Evolutionary conservation across 2,329 filamentous ascomycete genomes (phyloP), one percentile per base, ranked within the genome.

Genomic region (Monosporascus cannonballus): DNA sequence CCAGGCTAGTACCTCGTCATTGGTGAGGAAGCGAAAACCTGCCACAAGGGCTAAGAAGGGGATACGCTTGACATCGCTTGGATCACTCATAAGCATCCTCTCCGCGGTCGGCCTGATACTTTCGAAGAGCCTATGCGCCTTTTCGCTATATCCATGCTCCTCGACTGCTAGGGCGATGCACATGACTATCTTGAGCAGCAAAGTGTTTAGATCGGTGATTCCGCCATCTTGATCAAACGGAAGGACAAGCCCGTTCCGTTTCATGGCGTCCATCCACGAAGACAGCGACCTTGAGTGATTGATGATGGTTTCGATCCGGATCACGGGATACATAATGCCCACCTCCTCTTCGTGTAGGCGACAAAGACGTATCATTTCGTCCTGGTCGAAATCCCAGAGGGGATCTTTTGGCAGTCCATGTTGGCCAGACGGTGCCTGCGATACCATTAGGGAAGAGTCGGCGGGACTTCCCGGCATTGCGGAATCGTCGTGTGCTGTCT

Each of bases 311-410:
- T 87, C 81, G 37, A 96, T 87, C 59, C 89, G 81, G 47, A 96
- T 69, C 4, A 96, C 81, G 0, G 93, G 93, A 67, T 96, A 96
- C 90, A 96, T 95, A 62, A 93, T 81, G 44, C 90, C 90, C 62
- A 95, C 86, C 67, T 96, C 92, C 62, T 96, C 91, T 59, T 96
- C 89, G 64, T 94, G 93, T 0, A 95, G 75, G 15, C 82, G 78
- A 59, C 89, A 90, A 15, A 96, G 72, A 1, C 90, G 83, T 20
- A 93, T 69, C 62, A 94, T 89, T 64, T 96, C 91, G 37, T 91
- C 84, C 62, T 86, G 85, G 51, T 81, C 81, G 48, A 95, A 81
- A 7, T 84, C 78, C 83, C 90, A 92, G 27, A 97, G 80, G 0
- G 91, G 90, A 65, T 96, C 93, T 77, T 56, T 73, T 50, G 63